These are phyloP conservation scores for Peronospora belbahrii DNA, from an alignment of 352 stramenopile species.

Conservation along the genomic window DNA sequence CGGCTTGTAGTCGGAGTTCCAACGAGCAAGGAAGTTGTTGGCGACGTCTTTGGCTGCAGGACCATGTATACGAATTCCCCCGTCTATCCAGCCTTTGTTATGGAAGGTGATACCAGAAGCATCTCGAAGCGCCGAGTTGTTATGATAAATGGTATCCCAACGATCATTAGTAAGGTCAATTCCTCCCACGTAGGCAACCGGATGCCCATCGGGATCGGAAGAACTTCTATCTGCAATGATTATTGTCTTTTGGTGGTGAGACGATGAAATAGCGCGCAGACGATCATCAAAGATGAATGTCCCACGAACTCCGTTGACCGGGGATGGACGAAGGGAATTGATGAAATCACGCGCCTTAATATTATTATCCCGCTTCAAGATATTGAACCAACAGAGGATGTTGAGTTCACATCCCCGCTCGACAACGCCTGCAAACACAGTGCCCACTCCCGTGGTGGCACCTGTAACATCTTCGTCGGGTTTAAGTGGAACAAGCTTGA, in stretches of 20 bases:
- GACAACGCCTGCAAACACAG: slow-evolving; percentile 20
- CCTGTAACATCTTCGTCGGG: slow-evolving; percentile 15
- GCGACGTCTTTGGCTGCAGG: slow-evolving; percentile 42
- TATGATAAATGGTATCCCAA: slow-evolving; percentile 48
- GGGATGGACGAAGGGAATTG: slow-evolving; percentile 22
- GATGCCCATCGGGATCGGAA: slow-evolving; percentile 5
- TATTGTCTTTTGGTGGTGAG: slow-evolving; percentile 49
- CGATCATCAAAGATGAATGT: slow-evolving; percentile 49
- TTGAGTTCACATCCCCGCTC: slow-evolving; percentile 27
- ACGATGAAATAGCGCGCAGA: slow-evolving; percentile 16
- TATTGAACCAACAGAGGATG: slow-evolving; percentile 39
- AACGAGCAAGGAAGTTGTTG: slow-evolving; percentile 45
- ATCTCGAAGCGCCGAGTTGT: slow-evolving; percentile 31
- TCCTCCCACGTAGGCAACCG: slow-evolving; percentile 43
- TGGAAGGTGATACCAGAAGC: slow-evolving; percentile 17
- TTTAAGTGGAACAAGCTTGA: slow-evolving; percentile 29
- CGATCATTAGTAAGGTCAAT: slow-evolving; percentile 46
- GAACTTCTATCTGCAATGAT: slow-evolving; percentile 16
- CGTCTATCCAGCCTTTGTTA: slow-evolving; percentile 52
- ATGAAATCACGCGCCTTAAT: slow-evolving; percentile 29
- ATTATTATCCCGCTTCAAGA: slow-evolving; percentile 20
- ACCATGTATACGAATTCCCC: slow-evolving; percentile 33
- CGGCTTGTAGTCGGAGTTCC: slow-evolving; percentile 34
- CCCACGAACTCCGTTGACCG: slow-evolving; percentile 13
- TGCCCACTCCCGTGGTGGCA: slow-evolving; percentile 19